Conservation (phyloP, 2,329 filamentous ascomycete species). For the Neopestalotiopsis sp. region DNA sequence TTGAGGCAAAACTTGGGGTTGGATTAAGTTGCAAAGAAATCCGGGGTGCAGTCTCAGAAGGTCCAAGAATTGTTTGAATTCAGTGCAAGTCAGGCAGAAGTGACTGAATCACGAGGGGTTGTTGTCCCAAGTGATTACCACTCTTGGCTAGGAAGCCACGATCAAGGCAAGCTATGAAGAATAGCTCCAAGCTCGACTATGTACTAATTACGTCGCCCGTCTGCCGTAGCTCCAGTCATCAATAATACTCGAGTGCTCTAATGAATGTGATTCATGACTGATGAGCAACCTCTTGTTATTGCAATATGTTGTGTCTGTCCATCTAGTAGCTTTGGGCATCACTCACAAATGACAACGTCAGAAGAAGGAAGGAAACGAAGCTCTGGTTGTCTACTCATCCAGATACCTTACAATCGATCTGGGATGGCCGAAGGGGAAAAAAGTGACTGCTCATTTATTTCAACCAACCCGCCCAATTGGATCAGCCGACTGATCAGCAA, state of each 20-base stretch:
- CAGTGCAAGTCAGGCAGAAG: neutral
- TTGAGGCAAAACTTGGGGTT: neutral
- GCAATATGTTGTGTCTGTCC: neutral
- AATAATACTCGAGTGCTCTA: neutral
- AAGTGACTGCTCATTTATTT: neutral
- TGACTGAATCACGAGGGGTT: slow-evolving; percentile 12
- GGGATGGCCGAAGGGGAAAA: neutral
- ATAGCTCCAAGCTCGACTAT: neutral
- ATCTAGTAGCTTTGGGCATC: neutral
- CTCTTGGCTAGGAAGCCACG: neutral
- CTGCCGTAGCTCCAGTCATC: neutral
- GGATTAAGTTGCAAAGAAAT: slow-evolving; percentile 27
- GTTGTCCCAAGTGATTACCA: neutral
- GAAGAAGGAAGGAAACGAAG: neutral
- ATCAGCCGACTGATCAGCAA: neutral
- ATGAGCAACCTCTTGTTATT: neutral
- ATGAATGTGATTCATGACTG: neutral
- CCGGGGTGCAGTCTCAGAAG: slow-evolving; percentile 10
- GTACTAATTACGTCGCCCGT: neutral
- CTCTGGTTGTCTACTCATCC: neutral
- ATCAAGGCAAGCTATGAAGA: neutral
- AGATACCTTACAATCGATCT: neutral
- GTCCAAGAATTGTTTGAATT: slow-evolving; percentile 21
- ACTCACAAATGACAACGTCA: neutral
- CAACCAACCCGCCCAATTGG: neutral